Evolutionary conservation across 768 basidiomycete genomes (phyloP), one percentile per base, ranked within the genome.

Genomic region (Trametes gibbosa): DNA sequence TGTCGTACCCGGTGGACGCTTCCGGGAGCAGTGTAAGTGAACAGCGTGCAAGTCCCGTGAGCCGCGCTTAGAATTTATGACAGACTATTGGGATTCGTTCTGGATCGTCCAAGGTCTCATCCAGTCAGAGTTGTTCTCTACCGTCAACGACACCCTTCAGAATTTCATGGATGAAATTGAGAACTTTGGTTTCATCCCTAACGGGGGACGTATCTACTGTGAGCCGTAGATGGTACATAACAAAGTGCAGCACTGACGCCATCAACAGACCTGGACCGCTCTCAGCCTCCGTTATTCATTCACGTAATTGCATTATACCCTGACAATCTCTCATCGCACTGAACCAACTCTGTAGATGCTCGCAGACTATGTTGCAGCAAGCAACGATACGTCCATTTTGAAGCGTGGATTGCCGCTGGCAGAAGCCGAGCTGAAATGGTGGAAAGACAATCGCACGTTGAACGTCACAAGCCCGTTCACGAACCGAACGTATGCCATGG

Each of bases 141-240:
- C 90, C 53, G 89, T 82, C 57, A 90, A 90, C 62, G 84, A 78
- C 12, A 90, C 93, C 0, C 75, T 97, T 34, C 84, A 91, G 63
- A 96, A 97, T 75, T 97, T 98, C 68, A 95, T 97, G 93, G 95
- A 98, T 67, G 87, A 96, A 69, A 76, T 98, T 46, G 84, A 89
- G 40, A 69, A 70, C 23, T 84, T 90, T 66, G 95, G 95, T 0
- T 98, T 97, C 75, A 87, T 98, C 62, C 95, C 95, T 1, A 98
- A 97, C 66, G 95, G 95, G 7, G 95, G 93, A 3, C 81, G 94
- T 12, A 92, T 90, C 50, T 97, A 97, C 68, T 97, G 88, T 87
- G 66, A 57, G 74, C 70, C 17, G 25, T 21, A n/a, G n/a, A 2
- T 46, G 2, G 21, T 6, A 27, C 47, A 25, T 21, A 45, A 5